Conservation (phyloP, 106 monocot genomes). For the Alisma plantagoaquatica region DNA sequence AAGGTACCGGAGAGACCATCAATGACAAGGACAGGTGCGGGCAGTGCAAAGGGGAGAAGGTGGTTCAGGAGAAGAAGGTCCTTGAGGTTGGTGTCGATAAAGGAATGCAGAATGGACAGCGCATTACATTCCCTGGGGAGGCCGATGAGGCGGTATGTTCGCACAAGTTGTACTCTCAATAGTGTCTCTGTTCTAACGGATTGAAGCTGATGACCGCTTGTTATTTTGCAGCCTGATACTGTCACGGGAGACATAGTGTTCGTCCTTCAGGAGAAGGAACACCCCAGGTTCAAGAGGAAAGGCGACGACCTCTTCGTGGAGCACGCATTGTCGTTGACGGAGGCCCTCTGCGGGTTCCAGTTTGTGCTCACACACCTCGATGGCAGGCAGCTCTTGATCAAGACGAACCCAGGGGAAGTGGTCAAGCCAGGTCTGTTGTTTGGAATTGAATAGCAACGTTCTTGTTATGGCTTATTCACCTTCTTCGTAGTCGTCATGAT, state of each 20-base stretch:
- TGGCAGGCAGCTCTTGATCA: slow-evolving; percentile 79
- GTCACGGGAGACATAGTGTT: slow-evolving; percentile 80
- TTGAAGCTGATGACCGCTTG: neutral
- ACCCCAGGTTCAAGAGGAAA: slow-evolving; percentile 87
- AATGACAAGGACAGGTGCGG: slow-evolving; percentile 75
- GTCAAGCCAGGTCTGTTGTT: slow-evolving; percentile 96
- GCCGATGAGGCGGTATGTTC: slow-evolving; percentile 84
- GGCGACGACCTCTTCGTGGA: slow-evolving; percentile 87
- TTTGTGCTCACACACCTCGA: slow-evolving; percentile 83
- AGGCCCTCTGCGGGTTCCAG: slow-evolving; percentile 91
- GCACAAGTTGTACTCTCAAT: neutral
- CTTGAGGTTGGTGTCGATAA: slow-evolving; percentile 84
- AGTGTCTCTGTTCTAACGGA: neutral
- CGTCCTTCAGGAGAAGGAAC: slow-evolving; percentile 75
- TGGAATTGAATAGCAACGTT: too few relatives aligned
- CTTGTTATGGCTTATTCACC: too few relatives aligned
- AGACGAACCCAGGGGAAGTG: slow-evolving; percentile 83
- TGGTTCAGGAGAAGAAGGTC: slow-evolving; percentile 87
- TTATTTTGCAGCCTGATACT: slow-evolving; percentile 58
- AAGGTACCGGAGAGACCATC: slow-evolving; percentile 76
- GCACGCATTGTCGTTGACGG: slow-evolving; percentile 68
- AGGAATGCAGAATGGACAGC: slow-evolving; percentile 90
- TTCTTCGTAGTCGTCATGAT: too few relatives aligned
- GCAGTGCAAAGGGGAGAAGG: slow-evolving; percentile 90
- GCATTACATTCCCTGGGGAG: slow-evolving; percentile 89